phyloP scores from a whole-genome alignment of 108 stramenopile species.

The Fragilaria crotonensis region DNA sequence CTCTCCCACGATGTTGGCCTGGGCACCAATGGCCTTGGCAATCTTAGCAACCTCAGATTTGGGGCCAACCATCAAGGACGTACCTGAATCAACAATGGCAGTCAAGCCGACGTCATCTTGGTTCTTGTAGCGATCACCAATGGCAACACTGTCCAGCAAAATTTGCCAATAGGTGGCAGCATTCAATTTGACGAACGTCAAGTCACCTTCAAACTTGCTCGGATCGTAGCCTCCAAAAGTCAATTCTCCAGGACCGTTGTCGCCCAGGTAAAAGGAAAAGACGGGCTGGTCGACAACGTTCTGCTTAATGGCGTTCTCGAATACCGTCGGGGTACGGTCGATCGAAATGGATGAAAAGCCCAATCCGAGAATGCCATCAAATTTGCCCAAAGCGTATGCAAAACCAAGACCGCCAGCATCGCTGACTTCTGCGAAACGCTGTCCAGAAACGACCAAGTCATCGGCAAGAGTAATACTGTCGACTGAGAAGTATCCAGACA shows the following conservation, averaged over 20 bases:
- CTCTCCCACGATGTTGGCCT: slow-evolving; percentile 79
- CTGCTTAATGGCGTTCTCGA: slow-evolving; percentile 89
- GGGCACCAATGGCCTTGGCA: slow-evolving; percentile 81
- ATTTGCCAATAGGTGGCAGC: slow-evolving; percentile 93
- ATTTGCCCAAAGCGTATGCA: slow-evolving; percentile 91
- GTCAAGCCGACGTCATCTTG: slow-evolving; percentile 27
- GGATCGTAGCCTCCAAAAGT: slow-evolving; percentile 92
- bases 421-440: slow-evolving; percentile 81
- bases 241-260: slow-evolving; percentile 78
- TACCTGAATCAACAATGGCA: slow-evolving; percentile 95
- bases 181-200: slow-evolving; percentile 64
- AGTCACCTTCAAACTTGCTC: slow-evolving; percentile 62
- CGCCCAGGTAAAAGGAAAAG: slow-evolving; percentile 96
- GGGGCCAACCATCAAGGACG: slow-evolving; percentile 90
- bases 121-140: slow-evolving; percentile 33
- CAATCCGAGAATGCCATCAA: slow-evolving; percentile 97
- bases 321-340: slow-evolving; percentile 84
- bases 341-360: slow-evolving; percentile 89
- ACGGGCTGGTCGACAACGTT: slow-evolving; percentile 62
- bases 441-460: slow-evolving; percentile 52
- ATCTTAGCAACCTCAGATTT: slow-evolving; percentile 55
- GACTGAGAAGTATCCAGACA: slow-evolving; percentile 61
- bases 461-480: slow-evolving; percentile 68
- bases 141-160: slow-evolving; percentile 51
- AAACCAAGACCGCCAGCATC: slow-evolving; percentile 97